Conservation (phyloP, 2,329 filamentous ascomycete species). For the Aureobasidium uvarum region DNA sequence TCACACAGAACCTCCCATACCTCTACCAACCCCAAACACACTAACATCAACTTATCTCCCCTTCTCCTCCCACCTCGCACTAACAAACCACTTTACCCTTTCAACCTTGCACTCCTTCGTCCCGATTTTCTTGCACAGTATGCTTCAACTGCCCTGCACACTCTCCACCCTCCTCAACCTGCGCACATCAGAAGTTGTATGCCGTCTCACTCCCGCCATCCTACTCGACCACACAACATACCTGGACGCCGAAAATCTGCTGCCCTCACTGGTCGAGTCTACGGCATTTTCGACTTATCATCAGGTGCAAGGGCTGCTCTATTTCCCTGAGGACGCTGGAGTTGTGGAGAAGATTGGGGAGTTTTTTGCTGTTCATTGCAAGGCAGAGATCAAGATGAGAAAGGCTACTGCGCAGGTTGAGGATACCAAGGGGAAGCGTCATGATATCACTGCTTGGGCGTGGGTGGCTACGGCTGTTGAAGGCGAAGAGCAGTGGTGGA, state of each 20-base stretch:
- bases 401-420: neutral
- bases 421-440: neutral
- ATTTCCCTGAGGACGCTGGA: neutral
- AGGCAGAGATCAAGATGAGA: neutral
- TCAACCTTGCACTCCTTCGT: neutral
- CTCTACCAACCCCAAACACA: neutral
- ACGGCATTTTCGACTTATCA: neutral
- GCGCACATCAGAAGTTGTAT: neutral
- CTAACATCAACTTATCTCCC: slow-evolving; percentile 2
- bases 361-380: neutral
- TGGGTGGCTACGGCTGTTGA: neutral
- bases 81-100: neutral
- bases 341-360: neutral
- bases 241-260: neutral
- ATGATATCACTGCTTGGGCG: neutral
- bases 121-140: slow-evolving; percentile 4
- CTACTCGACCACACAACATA: neutral
- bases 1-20: neutral
- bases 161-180: neutral
- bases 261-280: neutral
- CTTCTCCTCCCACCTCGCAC: slow-evolving; percentile 6
- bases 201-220: neutral
- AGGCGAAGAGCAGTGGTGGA: slow-evolving; percentile 11
- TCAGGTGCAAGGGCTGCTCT: neutral
- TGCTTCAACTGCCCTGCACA: neutral